A percentile compares a stretch with the other conserved stretches of the same genome.
These are phyloP conservation scores for Penicillium sumatraense DNA, from an alignment of 2,329 filamentous ascomycete species.

Conservation along the genomic window DNA sequence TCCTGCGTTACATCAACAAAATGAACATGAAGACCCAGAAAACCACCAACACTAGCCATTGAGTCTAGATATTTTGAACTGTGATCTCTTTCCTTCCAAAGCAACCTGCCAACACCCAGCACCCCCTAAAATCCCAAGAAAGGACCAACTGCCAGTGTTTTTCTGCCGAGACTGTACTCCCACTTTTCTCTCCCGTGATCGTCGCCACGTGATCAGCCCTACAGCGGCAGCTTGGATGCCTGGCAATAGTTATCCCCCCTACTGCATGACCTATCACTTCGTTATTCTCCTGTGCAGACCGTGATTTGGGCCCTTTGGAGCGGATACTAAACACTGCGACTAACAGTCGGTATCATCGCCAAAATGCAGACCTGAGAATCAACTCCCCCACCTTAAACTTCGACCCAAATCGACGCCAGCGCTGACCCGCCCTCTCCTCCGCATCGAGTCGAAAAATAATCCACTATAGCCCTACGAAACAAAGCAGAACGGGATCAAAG, in stretches of 20 bases:
- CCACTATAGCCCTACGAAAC: no score
- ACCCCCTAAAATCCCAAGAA: no score
- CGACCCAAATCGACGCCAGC: neutral
- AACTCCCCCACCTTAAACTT: no score
- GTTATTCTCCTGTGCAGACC: neutral
- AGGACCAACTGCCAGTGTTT: neutral
- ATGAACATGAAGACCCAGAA: neutral
- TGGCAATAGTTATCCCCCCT: neutral
- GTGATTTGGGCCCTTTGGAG: no score
- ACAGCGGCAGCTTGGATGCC: neutral
- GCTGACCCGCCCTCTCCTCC: neutral
- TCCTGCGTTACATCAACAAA: neutral
- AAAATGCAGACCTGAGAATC: neutral
- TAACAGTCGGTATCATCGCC: neutral
- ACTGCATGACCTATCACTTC: neutral
- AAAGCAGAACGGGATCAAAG: no score
- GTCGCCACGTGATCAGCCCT: constrained; percentile 3
- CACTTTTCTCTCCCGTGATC: neutral
- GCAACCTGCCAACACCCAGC: no score
- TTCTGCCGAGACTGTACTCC: neutral
- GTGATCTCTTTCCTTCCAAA: no score
- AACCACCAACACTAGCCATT: neutral
- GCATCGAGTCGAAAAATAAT: neutral
- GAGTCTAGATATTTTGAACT: neutral
- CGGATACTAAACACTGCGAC: neutral